A percentile compares a stretch with the other conserved stretches of the same genome.
These are phyloP conservation scores for Phytophthora foliorum DNA, from an alignment of 352 stramenopile species.

Conservation along the genomic window DNA sequence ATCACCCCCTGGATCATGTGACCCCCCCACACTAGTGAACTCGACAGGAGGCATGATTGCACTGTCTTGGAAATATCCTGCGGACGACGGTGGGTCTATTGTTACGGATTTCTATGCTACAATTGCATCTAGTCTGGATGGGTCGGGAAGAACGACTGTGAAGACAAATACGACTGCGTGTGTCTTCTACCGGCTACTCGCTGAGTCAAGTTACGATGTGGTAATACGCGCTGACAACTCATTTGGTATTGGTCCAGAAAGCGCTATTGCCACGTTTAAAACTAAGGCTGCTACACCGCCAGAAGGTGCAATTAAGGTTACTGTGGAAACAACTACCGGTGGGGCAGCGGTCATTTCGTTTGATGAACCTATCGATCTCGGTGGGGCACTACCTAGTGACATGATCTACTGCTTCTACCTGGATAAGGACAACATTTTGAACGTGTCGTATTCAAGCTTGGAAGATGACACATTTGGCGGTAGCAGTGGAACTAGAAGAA, in stretches of 20 bases:
- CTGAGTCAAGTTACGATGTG: slow-evolving; percentile 51
- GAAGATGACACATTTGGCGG: slow-evolving; percentile 1
- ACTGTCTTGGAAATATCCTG: slow-evolving; percentile 52
- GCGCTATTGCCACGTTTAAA: slow-evolving; percentile 39
- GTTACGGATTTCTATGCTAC: slow-evolving; percentile 47
- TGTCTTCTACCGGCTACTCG: slow-evolving; percentile 53
- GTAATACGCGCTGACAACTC: slow-evolving; percentile 55
- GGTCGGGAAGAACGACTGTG: slow-evolving; percentile 32
- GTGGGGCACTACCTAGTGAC: slow-evolving; percentile 39
- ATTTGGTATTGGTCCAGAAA: slow-evolving; percentile 46
- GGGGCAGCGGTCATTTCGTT: slow-evolving; percentile 61
- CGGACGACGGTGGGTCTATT: slow-evolving; percentile 46
- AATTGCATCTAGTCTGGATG: slow-evolving; percentile 38
- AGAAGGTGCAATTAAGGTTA: slow-evolving; percentile 40
- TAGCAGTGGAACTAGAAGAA: slow-evolving; percentile 13
- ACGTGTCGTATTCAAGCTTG: slow-evolving; percentile 50
- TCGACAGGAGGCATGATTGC: slow-evolving; percentile 59
- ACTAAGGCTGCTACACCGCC: slow-evolving; percentile 48
- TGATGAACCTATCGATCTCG: slow-evolving; percentile 63
- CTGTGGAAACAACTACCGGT: slow-evolving; percentile 41
- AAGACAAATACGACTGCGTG: slow-evolving; percentile 22
- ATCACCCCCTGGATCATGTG: slow-evolving; percentile 62
- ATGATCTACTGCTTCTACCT: slow-evolving; percentile 67
- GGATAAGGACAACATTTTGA: slow-evolving; percentile 43
- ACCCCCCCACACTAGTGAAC: slow-evolving; percentile 13